Percentiles rank a stretch among this genome's conserved stretches.
These are phyloP conservation scores for Trichophyton benhamiae DNA, from an alignment of 2,329 filamentous ascomycete species.

Conservation along the genomic window DNA sequence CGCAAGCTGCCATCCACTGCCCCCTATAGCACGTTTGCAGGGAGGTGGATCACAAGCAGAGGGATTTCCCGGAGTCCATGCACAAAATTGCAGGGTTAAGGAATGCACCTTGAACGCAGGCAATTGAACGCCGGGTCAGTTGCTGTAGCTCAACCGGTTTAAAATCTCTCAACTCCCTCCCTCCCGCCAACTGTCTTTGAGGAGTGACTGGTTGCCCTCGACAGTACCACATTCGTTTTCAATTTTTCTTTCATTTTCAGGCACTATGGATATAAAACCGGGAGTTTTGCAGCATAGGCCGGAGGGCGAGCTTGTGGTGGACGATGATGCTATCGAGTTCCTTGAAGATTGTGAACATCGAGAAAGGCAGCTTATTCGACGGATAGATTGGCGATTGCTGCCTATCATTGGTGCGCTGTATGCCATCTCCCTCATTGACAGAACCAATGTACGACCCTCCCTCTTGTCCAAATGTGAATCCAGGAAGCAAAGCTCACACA, in stretches of 20 bases:
- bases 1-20: not conserved
- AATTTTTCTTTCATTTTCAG: not conserved
- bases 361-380: constrained; percentile 28
- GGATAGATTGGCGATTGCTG: constrained; percentile 54
- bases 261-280: not conserved
- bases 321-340: not conserved
- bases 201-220: not conserved
- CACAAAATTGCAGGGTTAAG: not conserved
- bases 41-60: not conserved
- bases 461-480: not conserved
- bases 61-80: not conserved
- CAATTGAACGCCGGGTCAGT: not conserved
- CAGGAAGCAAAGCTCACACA: not conserved
- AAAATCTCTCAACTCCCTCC: not conserved
- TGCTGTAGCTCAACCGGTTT: not conserved
- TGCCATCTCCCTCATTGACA: constrained; percentile 64
- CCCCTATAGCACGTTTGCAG: not conserved
- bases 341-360: not conserved
- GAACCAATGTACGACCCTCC: constrained; percentile 49
- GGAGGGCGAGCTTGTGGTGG: not conserved
- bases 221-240: not conserved
- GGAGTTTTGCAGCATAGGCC: not conserved
- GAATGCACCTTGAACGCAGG: not conserved
- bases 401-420: constrained; percentile 54
- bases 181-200: not conserved